phyloP scores from a whole-genome alignment of 148 eudicot species.

The Cornus florida region DNA sequence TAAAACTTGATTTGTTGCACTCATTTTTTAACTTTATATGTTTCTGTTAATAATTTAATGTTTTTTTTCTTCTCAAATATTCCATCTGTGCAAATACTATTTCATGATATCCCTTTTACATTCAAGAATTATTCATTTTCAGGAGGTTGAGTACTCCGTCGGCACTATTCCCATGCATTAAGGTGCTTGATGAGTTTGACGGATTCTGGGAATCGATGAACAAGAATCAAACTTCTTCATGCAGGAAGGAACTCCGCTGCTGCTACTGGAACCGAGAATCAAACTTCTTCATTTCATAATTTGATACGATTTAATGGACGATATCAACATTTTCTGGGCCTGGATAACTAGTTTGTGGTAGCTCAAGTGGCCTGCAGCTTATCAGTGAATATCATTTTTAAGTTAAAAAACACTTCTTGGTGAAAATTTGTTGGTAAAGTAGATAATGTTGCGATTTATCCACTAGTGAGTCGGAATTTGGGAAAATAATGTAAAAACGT shows the following conservation, averaged over 20 bases:
- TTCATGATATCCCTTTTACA: neutral
- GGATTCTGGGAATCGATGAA: too few relatives aligned
- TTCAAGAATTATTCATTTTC: slow-evolving; percentile 11
- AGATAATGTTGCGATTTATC: neutral
- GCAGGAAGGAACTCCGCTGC: too few relatives aligned
- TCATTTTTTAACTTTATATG: too few relatives aligned
- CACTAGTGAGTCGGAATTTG: neutral
- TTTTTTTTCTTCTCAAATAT: neutral
- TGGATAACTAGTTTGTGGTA: neutral
- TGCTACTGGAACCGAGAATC: too few relatives aligned
- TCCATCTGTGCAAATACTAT: neutral
- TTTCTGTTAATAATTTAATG: too few relatives aligned
- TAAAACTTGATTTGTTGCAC: too few relatives aligned
- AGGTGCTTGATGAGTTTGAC: slow-evolving; percentile 4
- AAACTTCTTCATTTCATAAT: too few relatives aligned
- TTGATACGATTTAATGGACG: too few relatives aligned
- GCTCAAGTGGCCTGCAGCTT: neutral
- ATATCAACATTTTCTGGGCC: neutral
- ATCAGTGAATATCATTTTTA: neutral
- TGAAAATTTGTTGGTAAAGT: neutral
- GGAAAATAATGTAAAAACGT: neutral
- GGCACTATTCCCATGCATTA: slow-evolving; percentile 62
- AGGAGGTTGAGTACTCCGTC: slow-evolving; percentile 91
- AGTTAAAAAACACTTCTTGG: neutral
- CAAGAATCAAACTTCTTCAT: too few relatives aligned